A percentile compares a stretch with the other conserved stretches of the same genome.
Conservation (phyloP, 805 yeast species). For the Ogataea pignaliae region DNA sequence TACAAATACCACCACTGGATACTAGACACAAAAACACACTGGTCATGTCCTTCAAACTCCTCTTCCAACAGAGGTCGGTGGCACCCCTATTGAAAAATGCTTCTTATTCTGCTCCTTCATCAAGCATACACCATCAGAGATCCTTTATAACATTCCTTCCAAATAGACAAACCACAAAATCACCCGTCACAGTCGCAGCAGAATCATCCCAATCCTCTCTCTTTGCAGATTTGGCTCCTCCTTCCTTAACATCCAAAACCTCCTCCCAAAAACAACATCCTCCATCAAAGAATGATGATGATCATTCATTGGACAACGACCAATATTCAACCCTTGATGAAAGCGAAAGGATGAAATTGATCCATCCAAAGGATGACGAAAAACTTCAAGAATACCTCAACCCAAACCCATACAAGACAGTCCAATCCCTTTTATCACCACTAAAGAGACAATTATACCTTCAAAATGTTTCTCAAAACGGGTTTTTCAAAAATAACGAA, state of each 20-base stretch:
- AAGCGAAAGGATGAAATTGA: slow-evolving; percentile 12
- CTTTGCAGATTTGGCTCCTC: not conserved
- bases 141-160: too few relatives aligned
- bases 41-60: too few relatives aligned
- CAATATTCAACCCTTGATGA: slow-evolving; percentile 2
- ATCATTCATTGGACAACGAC: slow-evolving; percentile 2
- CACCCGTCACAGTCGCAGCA: too few relatives aligned
- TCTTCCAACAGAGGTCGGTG: too few relatives aligned
- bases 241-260: not conserved
- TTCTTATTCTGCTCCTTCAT: too few relatives aligned
- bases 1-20: too few relatives aligned
- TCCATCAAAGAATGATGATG: slow-evolving; percentile 4
- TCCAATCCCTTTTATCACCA: slow-evolving; percentile 58
- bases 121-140: too few relatives aligned
- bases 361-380: slow-evolving; percentile 28
- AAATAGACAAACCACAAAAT: too few relatives aligned
- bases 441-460: slow-evolving; percentile 63
- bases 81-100: too few relatives aligned
- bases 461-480: slow-evolving; percentile 54
- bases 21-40: too few relatives aligned
- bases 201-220: not conserved
- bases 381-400: slow-evolving; percentile 47
- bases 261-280: not conserved
- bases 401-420: slow-evolving; percentile 50
- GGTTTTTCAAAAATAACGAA: slow-evolving; percentile 65